A percentile compares a stretch with the other conserved stretches of the same genome.
phyloP scores from a whole-genome alignment of 495 filamentous ascomycete genomes.

The Neurospora pannonica region DNA sequence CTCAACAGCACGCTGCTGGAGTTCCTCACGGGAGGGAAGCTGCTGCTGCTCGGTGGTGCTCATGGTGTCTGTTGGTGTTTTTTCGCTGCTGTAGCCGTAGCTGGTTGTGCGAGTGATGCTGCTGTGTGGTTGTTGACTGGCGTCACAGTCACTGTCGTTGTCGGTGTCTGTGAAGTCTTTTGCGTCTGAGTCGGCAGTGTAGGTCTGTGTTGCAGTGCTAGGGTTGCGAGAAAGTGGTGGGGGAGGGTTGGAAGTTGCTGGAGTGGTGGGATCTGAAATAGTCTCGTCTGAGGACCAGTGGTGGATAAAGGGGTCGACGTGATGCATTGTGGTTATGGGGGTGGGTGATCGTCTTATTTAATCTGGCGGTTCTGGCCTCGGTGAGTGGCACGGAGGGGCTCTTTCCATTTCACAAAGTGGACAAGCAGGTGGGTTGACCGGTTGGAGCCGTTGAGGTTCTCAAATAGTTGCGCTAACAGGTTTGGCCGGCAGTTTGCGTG shows the following conservation, averaged over 20 bases:
- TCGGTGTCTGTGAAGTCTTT: background rate
- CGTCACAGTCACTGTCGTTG: background rate
- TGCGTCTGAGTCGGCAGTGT: background rate
- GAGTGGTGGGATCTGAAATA: background rate
- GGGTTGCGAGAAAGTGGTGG: background rate
- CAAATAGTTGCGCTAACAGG: background rate
- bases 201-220: background rate
- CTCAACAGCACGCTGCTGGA: slow-evolving; percentile 11
- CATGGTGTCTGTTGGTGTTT: background rate
- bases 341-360: background rate
- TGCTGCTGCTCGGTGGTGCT: slow-evolving; percentile 5
- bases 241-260: background rate
- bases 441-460: background rate
- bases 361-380: background rate
- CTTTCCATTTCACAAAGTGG: background rate
- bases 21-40: slow-evolving; percentile 15
- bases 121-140: background rate
- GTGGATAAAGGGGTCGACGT: slow-evolving; percentile 7
- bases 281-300: slow-evolving; percentile 4
- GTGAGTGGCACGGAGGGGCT: background rate
- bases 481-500: background rate
- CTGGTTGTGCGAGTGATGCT: background rate
- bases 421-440: background rate
- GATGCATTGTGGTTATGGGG: background rate
- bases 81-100: background rate